phyloP scores from a whole-genome alignment of 768 basidiomycete genomes.

The Chiua virens region DNA sequence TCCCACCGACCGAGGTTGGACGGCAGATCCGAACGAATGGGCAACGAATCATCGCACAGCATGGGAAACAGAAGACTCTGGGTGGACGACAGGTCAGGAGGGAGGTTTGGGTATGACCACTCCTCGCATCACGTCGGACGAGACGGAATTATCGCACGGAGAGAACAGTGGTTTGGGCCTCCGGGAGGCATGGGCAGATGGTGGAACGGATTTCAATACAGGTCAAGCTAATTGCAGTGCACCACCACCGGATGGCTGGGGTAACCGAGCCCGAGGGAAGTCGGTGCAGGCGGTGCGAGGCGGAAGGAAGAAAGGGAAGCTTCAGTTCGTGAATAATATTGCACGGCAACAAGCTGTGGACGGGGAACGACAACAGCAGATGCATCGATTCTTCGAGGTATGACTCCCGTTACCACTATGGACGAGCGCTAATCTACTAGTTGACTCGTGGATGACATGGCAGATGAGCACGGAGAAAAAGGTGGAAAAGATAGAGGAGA shows the following conservation, averaged over 20 bases:
- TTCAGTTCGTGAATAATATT: constrained; percentile 47
- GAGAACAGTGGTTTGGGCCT: constrained; percentile 18
- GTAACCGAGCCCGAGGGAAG: background rate
- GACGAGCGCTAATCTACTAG: background rate
- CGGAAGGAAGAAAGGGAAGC: constrained; percentile 14
- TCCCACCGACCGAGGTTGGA: constrained; percentile 10
- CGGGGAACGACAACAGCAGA: constrained; percentile 39
- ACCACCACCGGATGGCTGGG: constrained; percentile 7
- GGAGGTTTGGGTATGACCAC: constrained; percentile 16
- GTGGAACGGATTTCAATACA: background rate
- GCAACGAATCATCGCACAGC: constrained; percentile 2
- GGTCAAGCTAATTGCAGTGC: background rate
- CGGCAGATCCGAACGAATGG: constrained; percentile 7
- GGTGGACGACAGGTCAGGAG: constrained; percentile 1
- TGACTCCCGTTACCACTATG: background rate
- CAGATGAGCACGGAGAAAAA: constrained; percentile 60
- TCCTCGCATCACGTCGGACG: constrained; percentile 14
- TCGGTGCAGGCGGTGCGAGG: constrained; percentile 1
- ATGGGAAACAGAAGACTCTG: constrained; percentile 6
- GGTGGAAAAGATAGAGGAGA: constrained; percentile 49
- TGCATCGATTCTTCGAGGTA: constrained; percentile 56
- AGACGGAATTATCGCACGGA: constrained; percentile 17
- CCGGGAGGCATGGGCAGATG: constrained; percentile 15
- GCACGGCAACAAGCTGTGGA: constrained; percentile 41
- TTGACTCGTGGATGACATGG: background rate